Percentiles rank a stretch among this genome's conserved stretches.
These are phyloP conservation scores for Byssothecium circinans DNA, from an alignment of 2,329 filamentous ascomycete species.

Conservation along the genomic window DNA sequence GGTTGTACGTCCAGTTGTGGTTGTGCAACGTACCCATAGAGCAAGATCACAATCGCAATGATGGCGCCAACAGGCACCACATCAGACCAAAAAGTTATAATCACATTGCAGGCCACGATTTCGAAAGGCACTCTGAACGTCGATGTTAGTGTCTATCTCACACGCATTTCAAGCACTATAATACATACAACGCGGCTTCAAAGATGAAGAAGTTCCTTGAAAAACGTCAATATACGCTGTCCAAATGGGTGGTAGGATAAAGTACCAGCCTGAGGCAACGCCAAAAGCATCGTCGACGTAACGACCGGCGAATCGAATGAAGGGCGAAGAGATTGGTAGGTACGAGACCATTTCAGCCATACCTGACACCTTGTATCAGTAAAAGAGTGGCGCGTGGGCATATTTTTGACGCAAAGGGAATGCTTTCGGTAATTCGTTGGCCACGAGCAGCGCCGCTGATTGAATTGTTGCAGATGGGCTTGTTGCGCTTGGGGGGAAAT, in stretches of 20 bases:
- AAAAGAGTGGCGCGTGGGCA: slow-evolving; percentile 9
- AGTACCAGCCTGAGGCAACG: slow-evolving; percentile 63
- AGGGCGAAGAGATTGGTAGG: slow-evolving; percentile 74
- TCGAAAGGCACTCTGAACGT: slow-evolving; percentile 71
- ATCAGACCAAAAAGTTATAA: slow-evolving; percentile 54
- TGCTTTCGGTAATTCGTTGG: slow-evolving; percentile 13
- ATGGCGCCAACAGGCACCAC: slow-evolving; percentile 61
- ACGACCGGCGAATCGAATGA: slow-evolving; percentile 74
- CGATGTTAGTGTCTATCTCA: no score
- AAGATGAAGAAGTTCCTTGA: slow-evolving; percentile 70
- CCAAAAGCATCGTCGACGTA: slow-evolving; percentile 77
- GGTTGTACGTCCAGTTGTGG: background rate
- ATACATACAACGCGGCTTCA: slow-evolving; percentile 66
- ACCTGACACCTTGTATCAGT: slow-evolving; percentile 34
- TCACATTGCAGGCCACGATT: slow-evolving; percentile 54
- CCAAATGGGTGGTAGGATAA: no score
- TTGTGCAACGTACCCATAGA: slow-evolving; percentile 56
- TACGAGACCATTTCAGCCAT: slow-evolving; percentile 79
- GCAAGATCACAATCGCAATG: slow-evolving; percentile 61
- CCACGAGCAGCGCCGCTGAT: slow-evolving; percentile 11
- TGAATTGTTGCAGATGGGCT: slow-evolving; percentile 22
- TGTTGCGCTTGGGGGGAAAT: slow-evolving; percentile 25
- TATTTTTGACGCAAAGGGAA: background rate
- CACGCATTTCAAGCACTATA: no score
- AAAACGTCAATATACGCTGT: no score